A percentile compares a stretch with the other conserved stretches of the same genome.
These are phyloP conservation scores for Lachancea waltii DNA, from an alignment of 805 yeast species.

Conservation along the genomic window DNA sequence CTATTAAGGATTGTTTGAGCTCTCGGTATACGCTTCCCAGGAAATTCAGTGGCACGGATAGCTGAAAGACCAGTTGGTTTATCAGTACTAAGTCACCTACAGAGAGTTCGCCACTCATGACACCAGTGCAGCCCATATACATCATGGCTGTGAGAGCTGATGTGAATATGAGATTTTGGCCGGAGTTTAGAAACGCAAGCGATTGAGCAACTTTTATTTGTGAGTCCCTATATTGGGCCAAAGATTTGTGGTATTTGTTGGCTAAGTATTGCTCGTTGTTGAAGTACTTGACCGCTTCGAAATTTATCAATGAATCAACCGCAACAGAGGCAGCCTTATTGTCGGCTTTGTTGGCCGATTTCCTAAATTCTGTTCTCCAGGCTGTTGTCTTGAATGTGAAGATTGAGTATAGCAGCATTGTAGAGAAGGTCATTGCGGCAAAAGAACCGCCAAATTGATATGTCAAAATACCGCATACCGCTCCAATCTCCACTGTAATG, in stretches of 20 bases:
- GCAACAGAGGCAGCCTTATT: conserved; percentile 95
- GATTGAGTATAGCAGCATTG: conserved; percentile 82
- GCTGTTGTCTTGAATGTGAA: conserved; percentile 91
- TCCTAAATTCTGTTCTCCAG: conserved; percentile 90
- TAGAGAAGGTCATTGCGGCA: conserved; percentile 80
- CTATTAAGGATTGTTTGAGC: conserved; percentile 83
- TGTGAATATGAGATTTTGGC: conserved; percentile 76
- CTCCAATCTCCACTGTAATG: conserved; percentile 81
- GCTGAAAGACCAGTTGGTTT: conserved; percentile 92
- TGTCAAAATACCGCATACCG: conserved; percentile 89
- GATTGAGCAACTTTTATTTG: conserved; percentile 81
- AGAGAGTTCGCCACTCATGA: conserved; percentile 70
- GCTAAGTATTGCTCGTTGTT: conserved; percentile 83
- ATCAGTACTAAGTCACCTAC: conserved; percentile 94
- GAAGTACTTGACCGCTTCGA: conserved; percentile 90
- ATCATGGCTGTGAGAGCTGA: conserved; percentile 91
- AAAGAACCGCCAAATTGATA: conserved; percentile 85
- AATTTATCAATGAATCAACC: conserved; percentile 86
- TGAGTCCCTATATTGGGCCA: conserved; percentile 60
- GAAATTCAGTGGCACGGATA: conserved; percentile 90
- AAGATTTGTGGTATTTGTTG: conserved; percentile 67
- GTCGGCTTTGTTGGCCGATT: conserved; percentile 87
- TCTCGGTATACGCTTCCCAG: conserved; percentile 94
- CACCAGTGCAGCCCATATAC: conserved; percentile 96
- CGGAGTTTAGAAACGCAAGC: conserved; percentile 68